A percentile compares a stretch with the other conserved stretches of the same genome.
These are phyloP conservation scores for Pneumocystis carinii DNA, from an alignment of 1,139 yeast genomes.

Conservation along the genomic window DNA sequence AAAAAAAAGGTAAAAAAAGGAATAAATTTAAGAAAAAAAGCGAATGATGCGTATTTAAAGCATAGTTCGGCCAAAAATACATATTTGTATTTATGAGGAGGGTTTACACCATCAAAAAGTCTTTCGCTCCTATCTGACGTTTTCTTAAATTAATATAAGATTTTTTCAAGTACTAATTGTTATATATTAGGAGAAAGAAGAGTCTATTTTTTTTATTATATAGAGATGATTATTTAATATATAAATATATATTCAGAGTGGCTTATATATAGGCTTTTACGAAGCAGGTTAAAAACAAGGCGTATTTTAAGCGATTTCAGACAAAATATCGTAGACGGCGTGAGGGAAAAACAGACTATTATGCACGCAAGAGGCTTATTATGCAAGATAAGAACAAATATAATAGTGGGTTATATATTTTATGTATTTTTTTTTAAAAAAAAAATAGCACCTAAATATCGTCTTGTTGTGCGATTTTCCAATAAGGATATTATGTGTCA, in stretches of 20 bases:
- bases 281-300: slow-evolving; percentile 58
- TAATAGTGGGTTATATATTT: slow-evolving; percentile 31
- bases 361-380: slow-evolving; percentile 99
- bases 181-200: background rate
- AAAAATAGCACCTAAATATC: slow-evolving; percentile 73
- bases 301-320: slow-evolving; percentile 99
- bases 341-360: slow-evolving; percentile 99
- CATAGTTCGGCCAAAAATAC: background rate
- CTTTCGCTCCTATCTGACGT: background rate
- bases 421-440: background rate
- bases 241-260: background rate
- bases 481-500: slow-evolving; percentile 98
- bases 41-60: background rate
- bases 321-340: slow-evolving; percentile 99
- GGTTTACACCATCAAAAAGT: background rate
- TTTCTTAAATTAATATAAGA: background rate
- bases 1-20: background rate
- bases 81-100: background rate
- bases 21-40: background rate
- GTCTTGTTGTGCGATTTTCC: slow-evolving; percentile 99
- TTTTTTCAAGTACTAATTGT: background rate
- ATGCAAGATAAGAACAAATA: slow-evolving; percentile 99
- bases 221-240: background rate
- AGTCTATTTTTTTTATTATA: background rate
- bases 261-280: slow-evolving; percentile 43